These are phyloP conservation scores for Backusella circina DNA, from an alignment of 192 early-diverging fungal species.

Conservation along the genomic window DNA sequence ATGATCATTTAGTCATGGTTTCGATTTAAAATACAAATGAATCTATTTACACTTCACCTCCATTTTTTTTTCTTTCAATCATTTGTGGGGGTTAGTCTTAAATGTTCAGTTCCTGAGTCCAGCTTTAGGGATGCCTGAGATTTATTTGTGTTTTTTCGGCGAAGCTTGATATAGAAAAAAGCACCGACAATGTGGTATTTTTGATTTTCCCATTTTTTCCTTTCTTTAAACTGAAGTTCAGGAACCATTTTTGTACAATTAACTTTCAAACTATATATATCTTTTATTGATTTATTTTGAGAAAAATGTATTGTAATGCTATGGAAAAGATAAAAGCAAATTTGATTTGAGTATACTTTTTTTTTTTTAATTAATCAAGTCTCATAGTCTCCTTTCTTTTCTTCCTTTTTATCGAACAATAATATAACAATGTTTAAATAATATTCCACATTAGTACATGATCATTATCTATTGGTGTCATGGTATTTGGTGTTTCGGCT, in stretches of 20 bases:
- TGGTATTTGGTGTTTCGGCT: constrained; percentile 19
- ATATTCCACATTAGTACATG: neutral
- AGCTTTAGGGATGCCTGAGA: neutral
- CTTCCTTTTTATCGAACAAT: neutral
- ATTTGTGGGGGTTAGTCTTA: neutral
- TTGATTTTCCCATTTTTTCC: neutral
- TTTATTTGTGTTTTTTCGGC: neutral
- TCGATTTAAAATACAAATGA: neutral
- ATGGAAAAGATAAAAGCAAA: too few relatives aligned
- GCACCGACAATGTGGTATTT: neutral
- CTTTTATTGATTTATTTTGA: too few relatives aligned
- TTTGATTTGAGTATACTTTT: too few relatives aligned
- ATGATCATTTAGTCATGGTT: neutral
- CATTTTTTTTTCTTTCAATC: neutral
- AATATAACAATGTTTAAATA: neutral
- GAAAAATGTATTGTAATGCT: too few relatives aligned
- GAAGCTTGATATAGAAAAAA: neutral
- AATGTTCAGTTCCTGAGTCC: neutral
- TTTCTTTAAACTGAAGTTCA: neutral
- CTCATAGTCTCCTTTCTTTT: neutral
- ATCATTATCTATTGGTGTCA: constrained; percentile 1
- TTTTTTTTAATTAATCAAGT: too few relatives aligned
- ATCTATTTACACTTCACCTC: neutral
- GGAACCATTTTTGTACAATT: neutral
- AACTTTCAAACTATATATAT: too few relatives aligned